These are phyloP conservation scores for Cystobasidium onofrii DNA, from an alignment of 768 basidiomycete species.

Conservation along the genomic window DNA sequence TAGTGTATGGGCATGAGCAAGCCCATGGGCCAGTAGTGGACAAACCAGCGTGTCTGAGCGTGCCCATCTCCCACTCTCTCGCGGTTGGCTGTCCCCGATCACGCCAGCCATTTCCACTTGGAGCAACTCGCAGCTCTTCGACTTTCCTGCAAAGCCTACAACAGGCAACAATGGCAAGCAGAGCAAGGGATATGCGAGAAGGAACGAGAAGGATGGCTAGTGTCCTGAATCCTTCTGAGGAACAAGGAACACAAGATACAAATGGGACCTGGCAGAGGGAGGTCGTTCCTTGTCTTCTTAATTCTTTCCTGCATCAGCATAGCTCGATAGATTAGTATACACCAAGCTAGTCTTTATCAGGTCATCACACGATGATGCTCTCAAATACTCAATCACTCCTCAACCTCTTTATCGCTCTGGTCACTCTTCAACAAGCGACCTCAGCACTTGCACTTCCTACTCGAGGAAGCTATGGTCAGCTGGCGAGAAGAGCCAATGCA, in stretches of 20 bases:
- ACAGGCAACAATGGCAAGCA: background rate
- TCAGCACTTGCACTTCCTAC: conserved; percentile 16
- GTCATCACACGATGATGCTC: background rate
- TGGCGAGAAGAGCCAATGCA: background rate
- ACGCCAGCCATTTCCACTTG: background rate
- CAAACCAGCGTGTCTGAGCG: background rate
- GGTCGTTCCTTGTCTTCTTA: background rate
- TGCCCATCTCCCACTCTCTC: background rate
- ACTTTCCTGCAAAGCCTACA: background rate
- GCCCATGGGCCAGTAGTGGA: too few species aligned
- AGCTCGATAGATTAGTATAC: background rate
- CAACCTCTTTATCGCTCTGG: conserved; percentile 17
- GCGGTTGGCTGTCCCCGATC: background rate
- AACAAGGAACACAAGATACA: background rate
- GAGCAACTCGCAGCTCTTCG: background rate
- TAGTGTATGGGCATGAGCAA: too few species aligned
- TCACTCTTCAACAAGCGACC: conserved; percentile 17
- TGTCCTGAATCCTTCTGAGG: background rate
- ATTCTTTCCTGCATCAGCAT: background rate
- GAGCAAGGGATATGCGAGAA: background rate
- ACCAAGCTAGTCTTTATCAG: background rate
- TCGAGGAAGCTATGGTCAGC: conserved; percentile 11
- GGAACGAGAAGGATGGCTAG: background rate
- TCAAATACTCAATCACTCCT: conserved; percentile 11
- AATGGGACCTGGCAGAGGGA: background rate